Base-by-base conservation (phyloP, 139 green algal species). In the Coelastrella sp. region DNA sequence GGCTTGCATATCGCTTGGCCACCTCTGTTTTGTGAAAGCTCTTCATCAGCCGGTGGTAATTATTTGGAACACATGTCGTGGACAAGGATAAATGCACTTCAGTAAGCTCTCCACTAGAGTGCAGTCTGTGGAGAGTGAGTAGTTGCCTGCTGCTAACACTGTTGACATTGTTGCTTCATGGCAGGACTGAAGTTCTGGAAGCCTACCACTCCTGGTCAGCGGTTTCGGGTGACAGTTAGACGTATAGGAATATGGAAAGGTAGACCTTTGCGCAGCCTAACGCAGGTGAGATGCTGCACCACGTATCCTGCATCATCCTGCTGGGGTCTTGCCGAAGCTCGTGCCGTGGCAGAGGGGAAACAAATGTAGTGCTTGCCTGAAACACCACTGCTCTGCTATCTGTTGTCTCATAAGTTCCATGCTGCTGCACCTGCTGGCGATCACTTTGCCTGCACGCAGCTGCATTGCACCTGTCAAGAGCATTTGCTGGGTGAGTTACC, bases 131-230 rank as follows among this genome's bases (percentile, higher is more conserved):
- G 35, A 49, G 3, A 49, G 35, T 49, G 35, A 49, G 35, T 3
- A 49, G 35, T 49, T 49, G 35, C 35, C 35, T 49, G 35, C 35
- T 49, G 35, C 1, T 49, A 49, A 49, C 35, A 49, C 35, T 49
- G 35, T 49, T 3, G 35, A 49, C 35, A 49, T 49, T 49, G 35
- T 5, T 49, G 35, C 35, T 49, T 49, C 35, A 49, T 68, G 63
- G 4, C 90, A 96, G 96, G 96, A 19, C 82, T 99, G 56, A 97
- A 98, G 84, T 95, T 93, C n/a, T 99, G 97, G 95, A 98, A 97
- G 92, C 97, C 97, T 19, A 95, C 89, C 70, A 97, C 95, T 15
- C 96, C 97, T 59, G 96, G 97, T n/a, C 94, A 96, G 92, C 94
- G 92, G 61, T 95, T 59, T 63, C 93, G 96, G 12, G 90, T 98